Base-by-base conservation (phyloP, 768 basidiomycete genomes). In the Lactarius akahatsu region DNA sequence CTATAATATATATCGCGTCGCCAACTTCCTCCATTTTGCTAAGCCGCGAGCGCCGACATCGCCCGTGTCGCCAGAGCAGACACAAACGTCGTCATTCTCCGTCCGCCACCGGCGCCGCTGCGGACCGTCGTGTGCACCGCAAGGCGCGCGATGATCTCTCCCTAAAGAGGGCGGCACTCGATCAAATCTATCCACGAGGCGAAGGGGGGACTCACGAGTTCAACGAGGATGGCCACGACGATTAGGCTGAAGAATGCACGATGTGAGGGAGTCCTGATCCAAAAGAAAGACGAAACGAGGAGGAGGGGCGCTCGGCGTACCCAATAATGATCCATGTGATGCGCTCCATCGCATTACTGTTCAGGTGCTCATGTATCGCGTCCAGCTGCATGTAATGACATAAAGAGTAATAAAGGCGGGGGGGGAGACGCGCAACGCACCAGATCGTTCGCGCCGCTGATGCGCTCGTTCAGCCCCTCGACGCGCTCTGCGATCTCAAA, bases 301-400 rank as follows among this genome's bases (percentile, higher is more conserved):
- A 68, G 68, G 72, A 83, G 26, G 26, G 10, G 26, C 7, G 34
- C n/a, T 18, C 16, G 36, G 66, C 71, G 45, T 70, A 83, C 85
- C 86, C 87, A 71, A 89, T 89, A 56, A 89, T 82, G 68, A 88
- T 86, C 86, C 86, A 86, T 3, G 95, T 97, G 72, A 96, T 94
- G 30, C 93, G 83, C 65, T 91, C 89, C 90, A 95, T 96, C 13
- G 91, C 92, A 57, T 83, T 86, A 68, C 91, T 90, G 72, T 96
- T 96, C 61, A 97, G 77, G 72, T 96, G 94, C 70, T 96, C 93
- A 71, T 97, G 95, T 70, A 97, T 96, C 54, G 91, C 90, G 70
- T 93, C 91, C 67, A 96, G 81, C 92, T 95, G 18, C 13, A 13
- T 23, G 36, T 10, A 38, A 13, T 38, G 0, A 38, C 4, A 32